Evolutionary conservation across 495 filamentous ascomycete genomes (phyloP).

Genomic region (Xylaria palmicola): DNA sequence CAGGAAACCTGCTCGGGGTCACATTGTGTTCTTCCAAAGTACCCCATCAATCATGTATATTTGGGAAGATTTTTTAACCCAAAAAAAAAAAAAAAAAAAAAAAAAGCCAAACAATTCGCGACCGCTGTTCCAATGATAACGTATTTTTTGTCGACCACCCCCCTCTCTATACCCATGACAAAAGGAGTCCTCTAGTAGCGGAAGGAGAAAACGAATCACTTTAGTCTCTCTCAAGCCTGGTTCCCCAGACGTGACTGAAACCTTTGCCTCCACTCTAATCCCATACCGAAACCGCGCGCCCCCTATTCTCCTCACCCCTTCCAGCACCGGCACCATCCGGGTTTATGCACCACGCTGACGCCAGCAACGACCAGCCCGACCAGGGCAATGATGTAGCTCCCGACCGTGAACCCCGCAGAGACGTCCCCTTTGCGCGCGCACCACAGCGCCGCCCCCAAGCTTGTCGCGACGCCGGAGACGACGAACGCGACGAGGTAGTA

Average conservation of each 20-base stretch:
- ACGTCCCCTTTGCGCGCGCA: neutral
- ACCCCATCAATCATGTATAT: too few relatives aligned
- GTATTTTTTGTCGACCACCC: too few relatives aligned
- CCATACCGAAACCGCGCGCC: neutral
- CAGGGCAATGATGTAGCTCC: slow-evolving; percentile 1
- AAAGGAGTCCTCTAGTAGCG: neutral
- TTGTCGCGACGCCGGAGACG: neutral
- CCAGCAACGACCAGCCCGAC: neutral
- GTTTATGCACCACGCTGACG: slow-evolving; percentile 1
- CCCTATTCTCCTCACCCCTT: neutral
- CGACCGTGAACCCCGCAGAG: slow-evolving; percentile 2
- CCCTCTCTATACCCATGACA: neutral
- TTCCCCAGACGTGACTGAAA: neutral
- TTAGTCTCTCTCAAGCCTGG: neutral
- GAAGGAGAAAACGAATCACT: neutral
- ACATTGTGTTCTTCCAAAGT: too few relatives aligned
- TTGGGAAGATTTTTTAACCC: too few relatives aligned
- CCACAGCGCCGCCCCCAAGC: slow-evolving; percentile 2
- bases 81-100: too few relatives aligned
- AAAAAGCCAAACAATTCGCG: too few relatives aligned
- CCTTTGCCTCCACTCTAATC: neutral
- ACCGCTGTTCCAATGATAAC: too few relatives aligned
- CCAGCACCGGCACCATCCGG: slow-evolving; percentile 8
- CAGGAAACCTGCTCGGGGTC: too few relatives aligned
- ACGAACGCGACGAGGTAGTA: slow-evolving; percentile 3